Base-by-base conservation (phyloP, 768 basidiomycete species). In the Rhizopogon vinicolor region DNA sequence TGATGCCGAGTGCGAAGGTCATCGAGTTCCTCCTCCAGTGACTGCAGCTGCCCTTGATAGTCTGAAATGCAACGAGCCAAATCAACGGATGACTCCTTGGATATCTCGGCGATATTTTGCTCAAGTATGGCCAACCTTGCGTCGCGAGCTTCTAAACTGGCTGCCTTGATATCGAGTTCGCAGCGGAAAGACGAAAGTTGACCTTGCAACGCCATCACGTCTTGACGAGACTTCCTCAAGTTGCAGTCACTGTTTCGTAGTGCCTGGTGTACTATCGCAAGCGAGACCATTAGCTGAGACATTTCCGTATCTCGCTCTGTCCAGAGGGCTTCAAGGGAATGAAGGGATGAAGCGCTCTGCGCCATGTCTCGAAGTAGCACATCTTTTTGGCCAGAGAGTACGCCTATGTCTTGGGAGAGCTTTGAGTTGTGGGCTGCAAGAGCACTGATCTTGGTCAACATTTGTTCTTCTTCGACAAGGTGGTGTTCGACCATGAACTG, bases 271-370 rank as follows among this genome's bases (percentile, higher is more conserved):
- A 71, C 14, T 43, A 62, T 22, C 2, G 68, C 70, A 9, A 68
- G 60, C 28, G 62, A 57, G 35, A 71, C 18, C 44, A 66, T 46
- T 19, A 55, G 57, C n/a, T 68, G 61, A 10, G 43, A 60, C 46
- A 51, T 43, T 50, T 58, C 58, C 37, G 39, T 25, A 6, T 50
- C 55, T 41, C 48, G 43, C n/a, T 44, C 35, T 7, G 57, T 53
- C 29, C 39, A 50, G 33, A 62, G 52, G 8, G 49, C 43, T 25
- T 64, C 53, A 8, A 62, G 60, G 6, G 50, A 60, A 22, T 42
- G 44, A 7, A 59, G 58, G 7, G 55, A 55, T 25, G 43, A 13
- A 18, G 31, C 14, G 19, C 31, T 45, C 31, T 29, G 46, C 10
- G 25, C 14, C 16, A 53, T 28, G 31, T 37, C 22, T 22, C 35